These are phyloP conservation scores for Monosporascus sp. DNA, from an alignment of 2,329 filamentous ascomycete species.

Conservation along the genomic window DNA sequence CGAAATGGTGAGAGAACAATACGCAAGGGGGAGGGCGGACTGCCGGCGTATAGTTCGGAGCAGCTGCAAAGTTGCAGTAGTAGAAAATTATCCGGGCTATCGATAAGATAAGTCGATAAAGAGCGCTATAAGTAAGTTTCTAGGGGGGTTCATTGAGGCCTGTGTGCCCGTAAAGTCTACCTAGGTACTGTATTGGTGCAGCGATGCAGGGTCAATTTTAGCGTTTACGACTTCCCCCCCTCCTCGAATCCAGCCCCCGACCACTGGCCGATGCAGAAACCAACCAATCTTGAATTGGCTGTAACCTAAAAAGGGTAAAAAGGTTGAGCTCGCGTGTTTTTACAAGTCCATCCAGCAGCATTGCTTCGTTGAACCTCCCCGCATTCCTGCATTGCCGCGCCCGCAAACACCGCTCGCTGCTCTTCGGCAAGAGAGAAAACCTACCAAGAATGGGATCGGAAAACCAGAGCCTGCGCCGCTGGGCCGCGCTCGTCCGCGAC, in stretches of 20 bases:
- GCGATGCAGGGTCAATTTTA: not conserved
- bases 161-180: no score
- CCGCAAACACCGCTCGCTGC: no score
- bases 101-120: slow-evolving; percentile 1
- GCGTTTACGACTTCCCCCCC: not conserved
- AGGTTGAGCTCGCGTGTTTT: no score
- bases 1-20: slow-evolving; percentile 1
- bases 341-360: not conserved
- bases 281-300: not conserved
- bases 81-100: slow-evolving; percentile 3
- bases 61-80: not conserved
- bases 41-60: not conserved
- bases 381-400: not conserved
- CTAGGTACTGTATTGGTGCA: not conserved
- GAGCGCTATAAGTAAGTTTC: not conserved
- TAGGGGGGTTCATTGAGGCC: not conserved
- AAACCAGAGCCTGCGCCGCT: slow-evolving; percentile 43
- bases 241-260: not conserved
- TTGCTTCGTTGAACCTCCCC: not conserved
- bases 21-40: not conserved
- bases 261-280: not conserved
- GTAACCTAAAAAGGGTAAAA: not conserved
- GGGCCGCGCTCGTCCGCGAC: slow-evolving; percentile 74
- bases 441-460: slow-evolving; percentile 21
- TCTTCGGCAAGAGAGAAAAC: not conserved